Evolutionary conservation across 306 rosid genomes (phyloP).

Genomic region (Vachellia pachyceras): DNA sequence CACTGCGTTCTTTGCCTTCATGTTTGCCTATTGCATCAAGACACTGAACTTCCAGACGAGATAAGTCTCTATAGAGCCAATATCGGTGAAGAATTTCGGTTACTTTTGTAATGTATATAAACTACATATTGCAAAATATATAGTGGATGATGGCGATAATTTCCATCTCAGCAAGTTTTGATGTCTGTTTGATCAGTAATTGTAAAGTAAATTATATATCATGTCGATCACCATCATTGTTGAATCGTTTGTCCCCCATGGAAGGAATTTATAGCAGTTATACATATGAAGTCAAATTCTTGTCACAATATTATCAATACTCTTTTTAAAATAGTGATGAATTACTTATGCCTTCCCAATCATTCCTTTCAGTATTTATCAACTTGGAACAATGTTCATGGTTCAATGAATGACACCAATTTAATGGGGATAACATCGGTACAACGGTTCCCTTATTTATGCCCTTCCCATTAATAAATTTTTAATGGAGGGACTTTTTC

Average conservation of each 20-base stretch:
- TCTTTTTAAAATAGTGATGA: slow-evolving; percentile 7
- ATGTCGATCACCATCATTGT: slow-evolving; percentile 19
- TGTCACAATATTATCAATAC: slow-evolving; percentile 9
- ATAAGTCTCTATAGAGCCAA: slow-evolving; percentile 43
- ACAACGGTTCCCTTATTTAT: too few species aligned
- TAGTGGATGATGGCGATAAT: slow-evolving; percentile 27
- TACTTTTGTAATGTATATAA: not conserved
- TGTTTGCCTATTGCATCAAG: slow-evolving; percentile 79
- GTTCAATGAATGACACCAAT: not conserved
- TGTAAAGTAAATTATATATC: slow-evolving; percentile 38
- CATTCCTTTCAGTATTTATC: slow-evolving; percentile 16
- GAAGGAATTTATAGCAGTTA: slow-evolving; percentile 18
- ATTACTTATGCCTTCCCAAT: slow-evolving; percentile 41
- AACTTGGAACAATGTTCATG: not conserved
- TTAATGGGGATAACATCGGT: not conserved
- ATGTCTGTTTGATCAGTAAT: slow-evolving; percentile 21
- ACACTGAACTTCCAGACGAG: slow-evolving; percentile 82
- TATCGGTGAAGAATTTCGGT: not conserved
- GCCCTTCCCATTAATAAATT: too few species aligned
- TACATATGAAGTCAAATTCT: slow-evolving; percentile 27
- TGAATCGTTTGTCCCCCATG: slow-evolving; percentile 34
- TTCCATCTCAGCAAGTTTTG: slow-evolving; percentile 29
- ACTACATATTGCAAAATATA: slow-evolving; percentile 1
- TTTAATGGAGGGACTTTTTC: too few species aligned
- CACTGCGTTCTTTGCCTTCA: slow-evolving; percentile 80